A percentile compares a stretch with the other conserved stretches of the same genome.
Evolutionary conservation across 2,329 filamentous ascomycete species (phyloP).

Genomic region (Lanzia echinophila): DNA sequence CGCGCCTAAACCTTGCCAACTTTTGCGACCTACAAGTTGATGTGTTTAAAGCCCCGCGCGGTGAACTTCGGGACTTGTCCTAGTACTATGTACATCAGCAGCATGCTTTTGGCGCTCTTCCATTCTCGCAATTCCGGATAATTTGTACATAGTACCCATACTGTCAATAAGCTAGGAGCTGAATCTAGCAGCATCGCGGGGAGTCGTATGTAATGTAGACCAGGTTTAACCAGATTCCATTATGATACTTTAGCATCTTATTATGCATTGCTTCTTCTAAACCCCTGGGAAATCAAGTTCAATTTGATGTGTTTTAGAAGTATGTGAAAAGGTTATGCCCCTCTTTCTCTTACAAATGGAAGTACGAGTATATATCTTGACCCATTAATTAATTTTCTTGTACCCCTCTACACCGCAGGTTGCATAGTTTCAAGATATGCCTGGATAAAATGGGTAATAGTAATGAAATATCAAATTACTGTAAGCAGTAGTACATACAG

Average conservation of each 20-base stretch:
- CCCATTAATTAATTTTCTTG: no score
- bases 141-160: constrained; percentile 27
- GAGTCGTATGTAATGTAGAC: constrained; percentile 16
- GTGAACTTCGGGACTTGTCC: constrained; percentile 1
- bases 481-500: no score
- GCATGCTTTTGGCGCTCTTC: constrained; percentile 20
- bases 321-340: no score
- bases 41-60: constrained; percentile 11
- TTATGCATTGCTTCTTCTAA: constrained; percentile 4
- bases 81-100: constrained; percentile 25
- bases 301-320: neutral
- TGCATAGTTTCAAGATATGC: no score
- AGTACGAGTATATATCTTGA: no score
- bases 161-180: constrained; percentile 19
- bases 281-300: no score
- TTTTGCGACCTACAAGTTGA: constrained; percentile 9
- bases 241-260: neutral
- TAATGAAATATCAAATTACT: no score
- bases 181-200: constrained; percentile 9
- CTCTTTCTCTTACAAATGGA: no score
- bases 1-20: neutral
- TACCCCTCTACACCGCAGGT: no score
- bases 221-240: constrained; percentile 5
- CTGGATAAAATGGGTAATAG: no score
- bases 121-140: constrained; percentile 21